Percentiles rank a stretch among this genome's conserved stretches.
These are phyloP conservation scores for Coniochaeta sp. DNA, from an alignment of 2,329 filamentous ascomycete species.

Conservation along the genomic window DNA sequence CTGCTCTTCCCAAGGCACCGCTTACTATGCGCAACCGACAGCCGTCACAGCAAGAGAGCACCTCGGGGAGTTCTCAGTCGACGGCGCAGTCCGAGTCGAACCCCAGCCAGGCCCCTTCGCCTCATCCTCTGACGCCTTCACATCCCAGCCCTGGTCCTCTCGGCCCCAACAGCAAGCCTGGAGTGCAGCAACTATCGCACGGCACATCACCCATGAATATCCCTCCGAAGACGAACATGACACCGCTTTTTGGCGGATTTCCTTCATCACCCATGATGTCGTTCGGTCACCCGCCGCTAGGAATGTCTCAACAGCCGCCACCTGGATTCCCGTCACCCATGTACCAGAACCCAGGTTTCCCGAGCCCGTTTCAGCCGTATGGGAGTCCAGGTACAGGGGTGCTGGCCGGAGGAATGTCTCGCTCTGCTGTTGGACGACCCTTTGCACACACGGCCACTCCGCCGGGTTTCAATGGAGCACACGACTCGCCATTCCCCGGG, in stretches of 20 bases:
- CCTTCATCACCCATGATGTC: constrained; percentile 45
- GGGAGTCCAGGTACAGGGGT: constrained; percentile 34
- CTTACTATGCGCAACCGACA: constrained; percentile 73
- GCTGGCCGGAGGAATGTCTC: constrained; percentile 44
- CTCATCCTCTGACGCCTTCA: constrained; percentile 54
- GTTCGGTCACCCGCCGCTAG: constrained; percentile 38
- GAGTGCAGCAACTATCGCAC: constrained; percentile 39
- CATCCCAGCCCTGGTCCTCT: constrained; percentile 60
- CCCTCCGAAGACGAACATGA: constrained; percentile 36
- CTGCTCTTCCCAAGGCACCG: constrained; percentile 73
- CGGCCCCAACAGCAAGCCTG: constrained; percentile 54
- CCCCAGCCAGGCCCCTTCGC: constrained; percentile 50
- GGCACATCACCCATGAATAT: constrained; percentile 58
- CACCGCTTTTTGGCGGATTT: constrained; percentile 37
- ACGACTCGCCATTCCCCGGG: constrained; percentile 1
- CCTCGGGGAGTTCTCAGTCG: constrained; percentile 57
- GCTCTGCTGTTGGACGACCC: constrained; percentile 29
- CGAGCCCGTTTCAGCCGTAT: background rate
- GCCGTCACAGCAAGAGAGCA: constrained; percentile 69
- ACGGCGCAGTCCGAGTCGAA: constrained; percentile 55
- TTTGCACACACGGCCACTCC: constrained; percentile 24
- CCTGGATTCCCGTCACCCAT: constrained; percentile 51
- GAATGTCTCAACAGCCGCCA: constrained; percentile 26
- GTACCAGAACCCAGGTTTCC: constrained; percentile 42
- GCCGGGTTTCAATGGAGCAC: background rate